Evolutionary conservation across 23 red algal genomes (phyloP), one percentile per base, ranked within the genome.

Genomic region (Gracilaria caudata): DNA sequence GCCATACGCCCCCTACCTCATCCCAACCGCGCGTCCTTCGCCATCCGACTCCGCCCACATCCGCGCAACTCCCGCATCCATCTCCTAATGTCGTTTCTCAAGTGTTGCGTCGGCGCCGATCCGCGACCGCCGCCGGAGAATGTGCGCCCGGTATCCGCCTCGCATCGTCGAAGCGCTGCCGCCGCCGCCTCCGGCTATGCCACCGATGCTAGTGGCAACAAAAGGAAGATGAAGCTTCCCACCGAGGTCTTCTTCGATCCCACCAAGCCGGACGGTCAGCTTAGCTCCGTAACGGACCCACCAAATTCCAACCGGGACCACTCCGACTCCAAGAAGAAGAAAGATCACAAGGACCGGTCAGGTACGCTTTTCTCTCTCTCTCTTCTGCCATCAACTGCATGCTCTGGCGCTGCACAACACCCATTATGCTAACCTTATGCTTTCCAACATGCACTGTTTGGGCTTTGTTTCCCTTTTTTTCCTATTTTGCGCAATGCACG

Each of bases 221-320:
- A 86, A 30, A 73, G 63, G 82, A 89, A 89, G 85, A 68, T 89
- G 63, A 89, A 89, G 85, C 61, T 79, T 26, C 85, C 85, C 34
- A 89, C 51, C 33, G 85, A 89, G 60, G 85, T 89, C 6, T 89
- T 89, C 39, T 89, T 89, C 85, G 85, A 89, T 70, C 85, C 85
- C 21, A 65, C 85, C 55, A 89, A 89, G 39, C 85, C 85, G 34
- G 85, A 89, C 29, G 85, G 85, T 23, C 85, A 89, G 56, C 71
- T 89, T 9, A 89, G 85, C 35, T 89, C 85, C 40, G 74, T 89
- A 28, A 89, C 85, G 5, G 85, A 89, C 59, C 85, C 85, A 28
- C 72, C 85, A 5, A 75, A 57, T 17, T 68, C 85, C 3, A 56
- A 56, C 56, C 70, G 85, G 10, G 85, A 89, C 71, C 34, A 40